Evolutionary conservation across 2,329 filamentous ascomycete genomes (phyloP).

Genomic region (Hymenoscyphus salicellus): DNA sequence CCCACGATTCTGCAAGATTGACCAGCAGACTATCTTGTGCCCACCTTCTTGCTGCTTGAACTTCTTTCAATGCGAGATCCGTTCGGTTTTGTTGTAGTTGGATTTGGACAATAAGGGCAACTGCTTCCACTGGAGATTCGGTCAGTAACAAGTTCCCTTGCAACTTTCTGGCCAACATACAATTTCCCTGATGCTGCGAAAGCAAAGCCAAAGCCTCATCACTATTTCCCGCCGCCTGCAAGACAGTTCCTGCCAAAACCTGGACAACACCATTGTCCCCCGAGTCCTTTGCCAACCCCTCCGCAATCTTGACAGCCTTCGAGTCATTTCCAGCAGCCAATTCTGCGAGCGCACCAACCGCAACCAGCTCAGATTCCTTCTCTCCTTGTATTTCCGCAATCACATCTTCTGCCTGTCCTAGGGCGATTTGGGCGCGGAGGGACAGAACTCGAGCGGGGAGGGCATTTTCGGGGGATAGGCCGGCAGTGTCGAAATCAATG

Average conservation of each 20-base stretch:
- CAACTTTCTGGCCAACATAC: conserved; percentile 47
- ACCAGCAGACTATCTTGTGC: conserved; percentile 92
- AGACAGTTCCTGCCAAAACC: conserved; percentile 74
- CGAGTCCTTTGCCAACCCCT: conserved; percentile 64
- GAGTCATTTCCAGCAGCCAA: conserved; percentile 58
- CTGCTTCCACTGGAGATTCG: conserved; percentile 58
- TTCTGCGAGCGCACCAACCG: conserved; percentile 73
- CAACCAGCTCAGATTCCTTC: conserved; percentile 68
- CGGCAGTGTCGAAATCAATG: conserved; percentile 77
- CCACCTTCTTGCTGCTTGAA: conserved; percentile 81
- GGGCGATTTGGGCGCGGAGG: conserved; percentile 78
- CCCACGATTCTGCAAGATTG: conserved; percentile 94
- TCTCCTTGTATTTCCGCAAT: conserved; percentile 64
- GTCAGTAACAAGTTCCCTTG: conserved; percentile 7
- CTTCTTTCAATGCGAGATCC: conserved; percentile 88
- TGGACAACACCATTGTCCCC: conserved; percentile 78
- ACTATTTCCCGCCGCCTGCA: conserved; percentile 75
- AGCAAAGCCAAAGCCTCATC: conserved; percentile 81
- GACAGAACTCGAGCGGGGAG: conserved; percentile 74
- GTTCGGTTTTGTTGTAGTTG: conserved; percentile 87
- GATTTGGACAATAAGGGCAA: conserved; percentile 87
- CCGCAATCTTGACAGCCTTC: conserved; percentile 59
- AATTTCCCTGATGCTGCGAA: conserved; percentile 79
- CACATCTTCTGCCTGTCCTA: conserved; percentile 74
- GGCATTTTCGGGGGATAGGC: conserved; percentile 75